phyloP scores from a whole-genome alignment of 2,329 filamentous ascomycete species.

The Talaromyces sp. region DNA sequence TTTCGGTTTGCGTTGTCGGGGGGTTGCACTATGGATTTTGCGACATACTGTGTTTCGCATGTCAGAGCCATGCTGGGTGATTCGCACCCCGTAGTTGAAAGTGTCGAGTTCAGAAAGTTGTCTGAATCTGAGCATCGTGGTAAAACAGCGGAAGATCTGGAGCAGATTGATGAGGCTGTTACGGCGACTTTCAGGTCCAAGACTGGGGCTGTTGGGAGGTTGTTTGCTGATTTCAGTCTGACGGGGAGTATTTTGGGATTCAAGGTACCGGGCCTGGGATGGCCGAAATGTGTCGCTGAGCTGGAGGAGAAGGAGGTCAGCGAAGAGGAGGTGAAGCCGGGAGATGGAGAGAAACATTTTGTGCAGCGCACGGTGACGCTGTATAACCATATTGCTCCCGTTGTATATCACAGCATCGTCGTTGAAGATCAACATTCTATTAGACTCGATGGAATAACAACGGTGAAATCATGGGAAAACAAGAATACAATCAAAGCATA shows the following conservation, averaged over 20 bases:
- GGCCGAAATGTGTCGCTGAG: constrained; percentile 23
- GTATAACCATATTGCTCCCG: constrained; percentile 24
- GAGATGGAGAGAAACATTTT: constrained; percentile 1
- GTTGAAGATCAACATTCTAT: constrained; percentile 37
- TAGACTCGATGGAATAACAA: constrained; percentile 16
- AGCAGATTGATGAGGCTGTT: constrained; percentile 28
- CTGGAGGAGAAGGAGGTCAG: constrained; percentile 20
- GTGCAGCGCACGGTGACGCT: constrained; percentile 21
- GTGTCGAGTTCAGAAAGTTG: constrained; percentile 29
- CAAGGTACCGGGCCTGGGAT: constrained; percentile 18
- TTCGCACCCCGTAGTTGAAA: constrained; percentile 41
- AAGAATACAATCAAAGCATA: constrained; percentile 23
- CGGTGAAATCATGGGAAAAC: constrained; percentile 23
- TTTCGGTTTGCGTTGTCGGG: constrained; percentile 45
- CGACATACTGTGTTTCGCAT: constrained; percentile 41
- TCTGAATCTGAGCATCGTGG: constrained; percentile 29
- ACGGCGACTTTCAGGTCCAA: constrained; percentile 19
- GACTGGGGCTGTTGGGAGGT: constrained; percentile 18
- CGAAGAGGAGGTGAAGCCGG: not conserved
- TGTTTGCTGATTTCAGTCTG: constrained; percentile 20
- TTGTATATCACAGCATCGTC: constrained; percentile 24
- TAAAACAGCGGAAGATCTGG: constrained; percentile 24
- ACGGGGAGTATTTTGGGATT: constrained; percentile 16
- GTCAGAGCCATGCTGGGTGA: constrained; percentile 42
- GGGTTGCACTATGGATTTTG: constrained; percentile 36